phyloP scores from a whole-genome alignment of 805 yeast species.

The Metschnikowia drakensbergensis region DNA sequence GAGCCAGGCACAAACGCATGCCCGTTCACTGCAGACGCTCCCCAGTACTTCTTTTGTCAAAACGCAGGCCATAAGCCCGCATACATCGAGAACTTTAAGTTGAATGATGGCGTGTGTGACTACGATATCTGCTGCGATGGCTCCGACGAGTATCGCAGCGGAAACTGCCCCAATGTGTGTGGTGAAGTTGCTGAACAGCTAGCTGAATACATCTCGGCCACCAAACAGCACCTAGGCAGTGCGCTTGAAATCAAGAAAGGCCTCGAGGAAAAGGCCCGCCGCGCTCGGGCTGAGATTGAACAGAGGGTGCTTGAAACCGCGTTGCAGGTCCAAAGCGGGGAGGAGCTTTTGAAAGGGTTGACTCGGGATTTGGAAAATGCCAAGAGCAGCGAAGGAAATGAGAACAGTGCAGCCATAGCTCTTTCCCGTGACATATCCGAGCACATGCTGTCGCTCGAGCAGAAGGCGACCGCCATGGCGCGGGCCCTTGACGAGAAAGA shows the following conservation, averaged over 20 bases:
- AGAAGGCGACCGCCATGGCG: not conserved
- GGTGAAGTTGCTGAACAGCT: constrained; percentile 43
- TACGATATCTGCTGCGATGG: constrained; percentile 91
- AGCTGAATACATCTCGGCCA: constrained; percentile 5
- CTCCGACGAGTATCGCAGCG: constrained; percentile 63
- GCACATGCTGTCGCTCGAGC: not conserved
- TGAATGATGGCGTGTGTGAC: constrained; percentile 92
- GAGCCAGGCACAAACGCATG: constrained; percentile 96
- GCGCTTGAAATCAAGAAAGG: constrained; percentile 29
- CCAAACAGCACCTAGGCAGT: constrained; percentile 11
- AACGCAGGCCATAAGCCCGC: constrained; percentile 68
- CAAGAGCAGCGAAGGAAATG: not conserved
- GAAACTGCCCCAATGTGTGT: constrained; percentile 55
- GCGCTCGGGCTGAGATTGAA: constrained; percentile 15
- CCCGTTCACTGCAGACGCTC: constrained; percentile 23
- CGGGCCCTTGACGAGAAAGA: not conserved
- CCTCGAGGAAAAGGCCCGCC: constrained; percentile 21
- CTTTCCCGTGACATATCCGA: not conserved
- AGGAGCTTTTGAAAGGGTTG: not conserved
- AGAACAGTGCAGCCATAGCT: not conserved
- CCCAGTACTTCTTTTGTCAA: constrained; percentile 60
- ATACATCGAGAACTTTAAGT: constrained; percentile 60
- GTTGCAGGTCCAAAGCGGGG: constrained; percentile 3
- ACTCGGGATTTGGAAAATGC: constrained; percentile 1
- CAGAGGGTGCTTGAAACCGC: constrained; percentile 1